Evolutionary conservation across 1,284 basidiomycete genomes (phyloP).

Genomic region (Ustilago trichophora): DNA sequence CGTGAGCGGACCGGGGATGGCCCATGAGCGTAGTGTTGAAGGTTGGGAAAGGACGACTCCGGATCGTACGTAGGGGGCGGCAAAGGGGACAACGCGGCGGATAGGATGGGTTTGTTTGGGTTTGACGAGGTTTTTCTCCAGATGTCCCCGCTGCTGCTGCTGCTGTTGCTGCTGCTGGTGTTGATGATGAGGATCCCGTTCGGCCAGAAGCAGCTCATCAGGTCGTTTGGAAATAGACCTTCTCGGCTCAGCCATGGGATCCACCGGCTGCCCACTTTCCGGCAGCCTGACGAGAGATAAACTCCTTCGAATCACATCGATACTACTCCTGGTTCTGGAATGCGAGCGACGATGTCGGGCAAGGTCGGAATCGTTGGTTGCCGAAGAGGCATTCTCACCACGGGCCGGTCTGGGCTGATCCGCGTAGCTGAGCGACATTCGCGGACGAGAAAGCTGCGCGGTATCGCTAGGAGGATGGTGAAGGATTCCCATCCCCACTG

Average conservation of each 20-base stretch:
- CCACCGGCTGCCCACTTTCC: slow-evolving; percentile 18
- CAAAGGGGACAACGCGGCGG: slow-evolving; percentile 38
- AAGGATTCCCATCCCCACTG: slow-evolving; percentile 6
- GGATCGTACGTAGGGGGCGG: slow-evolving; percentile 34
- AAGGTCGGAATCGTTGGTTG: slow-evolving; percentile 19
- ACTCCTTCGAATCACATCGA: slow-evolving; percentile 8
- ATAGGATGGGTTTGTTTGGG: no score
- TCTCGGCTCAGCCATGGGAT: slow-evolving; percentile 45
- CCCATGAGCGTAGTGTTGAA: slow-evolving; percentile 32
- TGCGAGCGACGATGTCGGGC: no score
- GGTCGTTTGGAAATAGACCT: slow-evolving; percentile 41
- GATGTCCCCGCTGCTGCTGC: no score
- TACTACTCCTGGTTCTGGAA: no score
- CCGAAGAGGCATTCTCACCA: no score
- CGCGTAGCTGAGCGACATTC: no score
- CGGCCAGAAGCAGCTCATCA: slow-evolving; percentile 22
- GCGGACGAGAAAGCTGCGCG: no score
- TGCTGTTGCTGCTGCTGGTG: no score
- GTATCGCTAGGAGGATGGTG: background rate
- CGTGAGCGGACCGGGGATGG: slow-evolving; percentile 35
- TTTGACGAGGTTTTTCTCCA: no score
- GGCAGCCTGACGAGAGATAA: slow-evolving; percentile 4
- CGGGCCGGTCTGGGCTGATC: no score
- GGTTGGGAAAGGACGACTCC: slow-evolving; percentile 45
- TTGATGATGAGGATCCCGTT: slow-evolving; percentile 39